Evolutionary conservation across 768 basidiomycete genomes (phyloP).

Genomic region (Boletus pseudo-olivaceus): DNA sequence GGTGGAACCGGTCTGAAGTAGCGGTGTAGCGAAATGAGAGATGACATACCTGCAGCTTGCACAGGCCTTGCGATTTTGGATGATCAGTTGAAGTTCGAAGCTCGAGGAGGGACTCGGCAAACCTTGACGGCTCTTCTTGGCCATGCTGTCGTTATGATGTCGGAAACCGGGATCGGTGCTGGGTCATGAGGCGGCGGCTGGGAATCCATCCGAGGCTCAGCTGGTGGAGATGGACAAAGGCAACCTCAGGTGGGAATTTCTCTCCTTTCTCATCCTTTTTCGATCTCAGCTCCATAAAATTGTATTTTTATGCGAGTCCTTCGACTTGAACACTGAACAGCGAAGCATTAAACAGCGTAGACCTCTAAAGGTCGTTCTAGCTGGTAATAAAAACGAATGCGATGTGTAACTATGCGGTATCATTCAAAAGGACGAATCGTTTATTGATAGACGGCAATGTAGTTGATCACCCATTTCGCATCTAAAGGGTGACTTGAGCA

Average conservation of each 20-base stretch:
- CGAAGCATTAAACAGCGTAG: background rate
- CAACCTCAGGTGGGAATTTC: conserved; percentile 28
- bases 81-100: conserved; percentile 11
- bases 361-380: background rate
- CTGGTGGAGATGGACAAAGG: conserved; percentile 26
- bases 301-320: background rate
- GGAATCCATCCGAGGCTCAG: conserved; percentile 33
- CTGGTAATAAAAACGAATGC: background rate
- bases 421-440: background rate
- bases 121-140: conserved; percentile 53
- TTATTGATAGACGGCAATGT: conserved; percentile 50
- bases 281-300: conserved; percentile 3
- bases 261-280: conserved; percentile 25
- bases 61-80: conserved; percentile 42
- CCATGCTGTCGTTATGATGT: conserved; percentile 45
- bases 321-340: conserved; percentile 11
- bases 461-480: conserved; percentile 57
- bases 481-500: conserved; percentile 31
- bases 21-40: background rate
- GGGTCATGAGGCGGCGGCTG: conserved; percentile 31
- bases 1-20: background rate
- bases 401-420: background rate
- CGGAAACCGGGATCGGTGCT: conserved; percentile 47
- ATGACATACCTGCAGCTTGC: conserved; percentile 49
- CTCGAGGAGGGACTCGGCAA: conserved; percentile 18